Evolutionary conservation across 1,284 basidiomycete genomes (phyloP).

Genomic region (Boletus albobrunnescens): DNA sequence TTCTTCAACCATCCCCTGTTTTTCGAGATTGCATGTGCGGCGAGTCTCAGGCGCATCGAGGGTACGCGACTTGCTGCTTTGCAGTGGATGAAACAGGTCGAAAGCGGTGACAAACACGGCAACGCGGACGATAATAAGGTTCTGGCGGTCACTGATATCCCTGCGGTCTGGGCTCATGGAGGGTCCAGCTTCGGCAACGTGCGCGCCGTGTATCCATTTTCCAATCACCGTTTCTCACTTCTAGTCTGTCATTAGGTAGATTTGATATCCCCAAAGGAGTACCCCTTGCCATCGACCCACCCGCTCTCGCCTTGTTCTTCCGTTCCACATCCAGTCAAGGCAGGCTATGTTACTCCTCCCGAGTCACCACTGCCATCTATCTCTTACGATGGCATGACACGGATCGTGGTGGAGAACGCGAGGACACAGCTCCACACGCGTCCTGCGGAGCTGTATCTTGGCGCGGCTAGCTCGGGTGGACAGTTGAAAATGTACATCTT

Average conservation of each 20-base stretch:
- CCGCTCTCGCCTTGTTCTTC: slow-evolving; percentile 22
- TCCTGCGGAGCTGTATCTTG: slow-evolving; percentile 47
- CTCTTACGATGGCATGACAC: neutral
- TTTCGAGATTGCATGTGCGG: slow-evolving; percentile 39
- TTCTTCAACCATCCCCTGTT: slow-evolving; percentile 44
- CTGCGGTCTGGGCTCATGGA: slow-evolving; percentile 9
- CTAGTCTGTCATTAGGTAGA: neutral
- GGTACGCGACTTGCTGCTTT: slow-evolving; percentile 18
- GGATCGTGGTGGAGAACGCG: slow-evolving; percentile 7
- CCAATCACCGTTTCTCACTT: neutral
- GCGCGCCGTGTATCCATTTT: neutral
- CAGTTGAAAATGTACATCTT: slow-evolving; percentile 33
- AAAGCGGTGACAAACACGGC: neutral
- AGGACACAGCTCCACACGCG: slow-evolving; percentile 37
- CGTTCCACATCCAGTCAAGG: slow-evolving; percentile 14
- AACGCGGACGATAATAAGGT: neutral
- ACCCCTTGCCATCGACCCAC: slow-evolving; percentile 22
- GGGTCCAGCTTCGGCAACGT: slow-evolving; percentile 7
- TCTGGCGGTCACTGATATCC: slow-evolving; percentile 7
- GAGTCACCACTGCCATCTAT: neutral
- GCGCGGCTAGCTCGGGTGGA: slow-evolving; percentile 27
- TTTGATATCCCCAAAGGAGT: slow-evolving; percentile 13
- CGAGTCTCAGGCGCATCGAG: slow-evolving; percentile 28
- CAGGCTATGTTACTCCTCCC: slow-evolving; percentile 22
- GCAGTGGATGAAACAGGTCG: slow-evolving; percentile 14